Base-by-base conservation (phyloP, 192 early-diverging fungal genomes). In the Dissophora globulifera region DNA sequence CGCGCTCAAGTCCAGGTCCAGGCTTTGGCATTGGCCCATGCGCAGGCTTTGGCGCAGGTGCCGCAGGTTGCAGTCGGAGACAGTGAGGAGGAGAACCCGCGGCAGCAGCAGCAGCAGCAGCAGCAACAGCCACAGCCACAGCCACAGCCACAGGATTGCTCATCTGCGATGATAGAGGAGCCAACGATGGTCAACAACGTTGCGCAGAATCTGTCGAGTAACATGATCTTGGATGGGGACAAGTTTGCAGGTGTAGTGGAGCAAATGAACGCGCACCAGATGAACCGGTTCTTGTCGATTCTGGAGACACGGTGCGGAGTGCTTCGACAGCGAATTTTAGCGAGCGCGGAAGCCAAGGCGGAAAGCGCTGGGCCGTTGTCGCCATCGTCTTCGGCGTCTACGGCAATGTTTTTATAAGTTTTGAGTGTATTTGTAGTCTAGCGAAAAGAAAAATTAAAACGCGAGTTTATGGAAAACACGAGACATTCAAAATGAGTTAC, bases 291-390 rank as follows among this genome's bases (percentile, higher is more conserved):
- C 47, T 52, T 87, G 29, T 64, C 61, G 27, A 84, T 87, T 52
- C 81, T 87, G 17, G 84, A 87, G 63, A 79, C 79, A 25, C 78
- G 86, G 25, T 87, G 86, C 35, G 82, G 79, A n/a, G 79, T 84
- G 22, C 46, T 87, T 27, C 62, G 72, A n/a, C 54, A 76, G 13
- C 57, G 62, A 11, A 45, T 76, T 2, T 56, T 76, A 58, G 63
- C 62, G 9, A 67, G 47, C n/a, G 67, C 72, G 2, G 72, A 76
- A 30, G 62, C 50, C 3, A 33, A 46, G 26, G 50, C 54, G n/a
- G n/a, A n/a, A n/a, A n/a, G n/a, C n/a, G n/a, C n/a, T n/a, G n/a
- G n/a, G n/a, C n/a, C n/a, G n/a, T 6, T 45, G 13, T 40, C 38
- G 38, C 13, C 38, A 40, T 40, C 38, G 13, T 10, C 38, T 10